Base-by-base conservation (phyloP, 805 yeast genomes). In the Helenozyma rhizophorensis region DNA sequence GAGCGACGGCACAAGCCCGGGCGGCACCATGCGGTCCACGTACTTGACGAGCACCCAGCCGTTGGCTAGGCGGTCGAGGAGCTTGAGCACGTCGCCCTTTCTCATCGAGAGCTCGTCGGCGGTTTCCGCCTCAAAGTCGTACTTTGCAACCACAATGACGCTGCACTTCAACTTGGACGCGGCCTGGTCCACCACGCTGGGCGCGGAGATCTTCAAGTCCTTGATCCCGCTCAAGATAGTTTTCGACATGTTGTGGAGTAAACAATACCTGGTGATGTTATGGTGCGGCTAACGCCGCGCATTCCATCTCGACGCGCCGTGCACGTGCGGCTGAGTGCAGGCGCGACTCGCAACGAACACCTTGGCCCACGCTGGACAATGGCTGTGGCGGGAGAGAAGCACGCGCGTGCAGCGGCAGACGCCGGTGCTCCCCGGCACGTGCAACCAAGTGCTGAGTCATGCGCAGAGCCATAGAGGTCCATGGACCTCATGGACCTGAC, bases 1-100 rank as follows among this genome's bases (percentile, higher is more conserved):
- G 22, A 65, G 57, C 2, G 74, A 69, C 1, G 81, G 81, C 2
- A 76, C 65, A 35, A 76, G 53, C 1, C 81, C 81, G 1, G 73
- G 68, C 4, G 49, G 52, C 4, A 60, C 51, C 19, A 72, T 36
- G 37, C 66, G 60, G 25, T 72, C 74, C 21, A 76, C 64, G n/a
- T 74, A 69, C 48, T 75, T 74, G 7, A 74, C 82, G 26, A 74
- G 50, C 2, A 76, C 51, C 78, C 80, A 74, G 2, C 80, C 82
- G 43, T 70, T 67, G 1, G 70, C 70, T 25, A 60, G 63, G 25
- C 70, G 53, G 32, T 70, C 70, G 4, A 75, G 39, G 14, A 77
- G 51, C 45, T 72, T 76, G 17, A 77, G 53, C 12, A 74, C 66
- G 38, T 74, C 81, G 9, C 80, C 80, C 24, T 65, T 66, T 2